Percentiles rank a stretch among this genome's conserved stretches.
phyloP scores from a whole-genome alignment of 1,139 yeast species.

The Geotrichum histeridarum region DNA sequence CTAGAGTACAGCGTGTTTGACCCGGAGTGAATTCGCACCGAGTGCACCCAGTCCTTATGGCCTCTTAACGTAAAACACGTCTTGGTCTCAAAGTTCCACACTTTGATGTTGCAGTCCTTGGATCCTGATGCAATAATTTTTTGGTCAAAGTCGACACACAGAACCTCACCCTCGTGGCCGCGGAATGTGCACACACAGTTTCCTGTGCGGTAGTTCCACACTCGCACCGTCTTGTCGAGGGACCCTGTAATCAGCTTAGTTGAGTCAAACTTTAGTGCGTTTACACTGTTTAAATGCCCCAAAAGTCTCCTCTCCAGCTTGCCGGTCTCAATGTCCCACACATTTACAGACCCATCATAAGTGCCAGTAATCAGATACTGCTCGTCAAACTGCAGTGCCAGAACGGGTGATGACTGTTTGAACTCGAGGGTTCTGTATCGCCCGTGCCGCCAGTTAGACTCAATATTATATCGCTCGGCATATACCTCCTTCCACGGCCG shows the following conservation, averaged over 20 bases:
- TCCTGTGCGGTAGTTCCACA: conserved; percentile 94
- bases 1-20: conserved; percentile 80
- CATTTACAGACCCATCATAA: conserved; percentile 78
- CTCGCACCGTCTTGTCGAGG: conserved; percentile 82
- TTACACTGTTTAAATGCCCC: conserved; percentile 83
- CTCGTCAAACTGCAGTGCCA: conserved; percentile 77
- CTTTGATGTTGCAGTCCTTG: conserved; percentile 85
- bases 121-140: conserved; percentile 89
- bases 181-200: conserved; percentile 88
- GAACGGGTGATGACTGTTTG: conserved; percentile 70
- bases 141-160: conserved; percentile 64
- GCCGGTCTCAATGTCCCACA: conserved; percentile 84
- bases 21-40: conserved; percentile 77
- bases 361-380: conserved; percentile 84
- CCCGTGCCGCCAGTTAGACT: conserved; percentile 92
- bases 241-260: conserved; percentile 90
- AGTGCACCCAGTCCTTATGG: conserved; percentile 86
- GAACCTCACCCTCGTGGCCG: conserved; percentile 85
- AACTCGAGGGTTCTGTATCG: conserved; percentile 59
- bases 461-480: conserved; percentile 83
- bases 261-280: conserved; percentile 77
- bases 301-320: conserved; percentile 66
- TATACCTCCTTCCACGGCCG: conserved; percentile 96
- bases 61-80: conserved; percentile 91
- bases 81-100: conserved; percentile 93